Evolutionary conservation across 2,329 filamentous ascomycete genomes (phyloP), one percentile per base, ranked within the genome.

Genomic region (Hypoxylon sp.): DNA sequence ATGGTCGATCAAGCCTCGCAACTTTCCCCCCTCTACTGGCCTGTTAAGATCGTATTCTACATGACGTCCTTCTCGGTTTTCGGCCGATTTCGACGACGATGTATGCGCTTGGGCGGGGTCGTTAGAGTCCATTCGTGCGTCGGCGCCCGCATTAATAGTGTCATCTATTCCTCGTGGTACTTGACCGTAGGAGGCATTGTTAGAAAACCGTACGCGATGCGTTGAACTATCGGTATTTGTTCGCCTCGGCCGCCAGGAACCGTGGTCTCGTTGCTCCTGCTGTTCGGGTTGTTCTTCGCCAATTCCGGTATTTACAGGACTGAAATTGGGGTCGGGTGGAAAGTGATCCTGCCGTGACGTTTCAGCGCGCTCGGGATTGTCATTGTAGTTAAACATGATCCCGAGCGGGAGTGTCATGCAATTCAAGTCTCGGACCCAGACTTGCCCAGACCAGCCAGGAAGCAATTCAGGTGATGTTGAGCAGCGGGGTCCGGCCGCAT

Each of bases 381-480:
- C 68, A 69, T 70, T 45, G 58, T 65, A 56, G 25, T 59, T 65
- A 52, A 63, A 56, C 70, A 72, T 72, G 60, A 43, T 60, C 53
- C 60, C 60, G 32, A 36, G 45, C 51, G 34, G 56, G 61, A 49
- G 38, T 61, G 11, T 64, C 60, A 70, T 63, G 60, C 60, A 65
- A 65, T 61, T 50, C 36, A 32, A 17, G 57, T 62, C 48, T 63
- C 49, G 52, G 63, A 53, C 59, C 63, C 46, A 65, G 59, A 28
- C 53, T 41, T 51, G 53, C 51, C 68, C 58, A 66, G 63, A 36
- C 48, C 59, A 52, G 57, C 36, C 17, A 64, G 38, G 60, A 57
- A 57, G 28, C 34, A 69, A 69, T 67, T 63, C 66, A 69, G 63
- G 57, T 69, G 60, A 58, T 65, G 48, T 64, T 64, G 34, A 34